A percentile compares a stretch with the other conserved stretches of the same genome.
These are phyloP conservation scores for peach (Prunus persica) DNA, from an alignment of 306 rosid species.

Conservation along the genomic window DNA sequence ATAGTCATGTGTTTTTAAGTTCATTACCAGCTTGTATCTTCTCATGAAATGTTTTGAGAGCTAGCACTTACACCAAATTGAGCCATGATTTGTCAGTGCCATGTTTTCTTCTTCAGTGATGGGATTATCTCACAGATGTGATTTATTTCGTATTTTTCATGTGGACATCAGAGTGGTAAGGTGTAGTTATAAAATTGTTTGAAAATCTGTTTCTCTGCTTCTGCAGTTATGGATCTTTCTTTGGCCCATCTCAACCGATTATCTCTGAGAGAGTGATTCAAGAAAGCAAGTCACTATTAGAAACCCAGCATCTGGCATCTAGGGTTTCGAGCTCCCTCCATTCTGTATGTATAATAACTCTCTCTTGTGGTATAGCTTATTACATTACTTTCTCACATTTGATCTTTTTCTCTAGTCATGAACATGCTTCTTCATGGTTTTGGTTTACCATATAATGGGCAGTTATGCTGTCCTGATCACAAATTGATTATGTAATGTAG, in stretches of 20 bases:
- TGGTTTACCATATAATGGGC: background rate
- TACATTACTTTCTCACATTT: background rate
- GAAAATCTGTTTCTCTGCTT: background rate
- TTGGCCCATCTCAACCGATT: constrained; percentile 84
- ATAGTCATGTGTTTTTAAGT: background rate
- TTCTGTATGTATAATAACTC: constrained; percentile 39
- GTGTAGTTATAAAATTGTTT: background rate
- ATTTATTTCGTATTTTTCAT: background rate
- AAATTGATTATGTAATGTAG: no score
- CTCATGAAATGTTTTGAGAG: background rate
- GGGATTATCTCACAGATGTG: background rate
- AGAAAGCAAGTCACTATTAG: constrained; percentile 86
- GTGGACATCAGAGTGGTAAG: background rate
- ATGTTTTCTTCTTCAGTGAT: background rate
- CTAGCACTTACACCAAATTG: background rate
- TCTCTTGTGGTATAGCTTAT: constrained; percentile 4
- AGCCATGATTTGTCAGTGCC: background rate
- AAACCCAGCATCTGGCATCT: constrained; percentile 63
- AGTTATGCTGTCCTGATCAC: no score
- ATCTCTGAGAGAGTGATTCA: constrained; percentile 86
- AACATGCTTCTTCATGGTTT: constrained; percentile 4
- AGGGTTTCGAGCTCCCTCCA: constrained; percentile 43
- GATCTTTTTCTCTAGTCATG: constrained; percentile 6
- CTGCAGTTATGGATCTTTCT: constrained; percentile 90
- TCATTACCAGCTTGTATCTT: background rate